Evolutionary conservation across 441 rosid species (phyloP).

Genomic region (Erysimum cheiri): DNA sequence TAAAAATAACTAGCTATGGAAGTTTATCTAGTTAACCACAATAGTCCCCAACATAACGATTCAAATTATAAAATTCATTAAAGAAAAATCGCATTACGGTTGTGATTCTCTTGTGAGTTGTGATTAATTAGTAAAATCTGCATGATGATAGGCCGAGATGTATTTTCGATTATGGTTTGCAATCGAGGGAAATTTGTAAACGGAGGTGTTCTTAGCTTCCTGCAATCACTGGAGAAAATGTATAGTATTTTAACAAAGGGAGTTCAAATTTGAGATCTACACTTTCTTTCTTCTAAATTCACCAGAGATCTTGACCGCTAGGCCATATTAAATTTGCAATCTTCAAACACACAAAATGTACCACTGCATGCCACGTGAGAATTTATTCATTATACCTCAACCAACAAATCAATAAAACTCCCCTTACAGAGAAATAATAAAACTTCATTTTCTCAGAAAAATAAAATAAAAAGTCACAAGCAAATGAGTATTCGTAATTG

Average conservation of each 20-base stretch:
- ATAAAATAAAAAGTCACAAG: neutral
- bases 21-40: too few species aligned
- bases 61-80: too few species aligned
- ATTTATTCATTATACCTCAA: constrained; percentile 5
- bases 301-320: constrained; percentile 18
- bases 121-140: too few species aligned
- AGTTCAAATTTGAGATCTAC: neutral
- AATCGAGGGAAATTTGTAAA: neutral
- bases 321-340: constrained; percentile 28
- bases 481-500: neutral
- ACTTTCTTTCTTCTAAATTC: neutral
- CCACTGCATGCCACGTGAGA: neutral
- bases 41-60: too few species aligned
- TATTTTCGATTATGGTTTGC: neutral
- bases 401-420: neutral
- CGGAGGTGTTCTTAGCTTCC: neutral
- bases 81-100: neutral
- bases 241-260: too few species aligned
- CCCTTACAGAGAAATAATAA: too few species aligned
- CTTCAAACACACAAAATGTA: constrained; percentile 8
- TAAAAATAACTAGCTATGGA: too few species aligned
- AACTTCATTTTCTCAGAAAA: neutral
- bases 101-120: neutral
- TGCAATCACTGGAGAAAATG: neutral
- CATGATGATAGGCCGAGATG: neutral